Evolutionary conservation across 495 filamentous ascomycete genomes (phyloP), one percentile per base, ranked within the genome.

Genomic region (Xylaria cubensis): DNA sequence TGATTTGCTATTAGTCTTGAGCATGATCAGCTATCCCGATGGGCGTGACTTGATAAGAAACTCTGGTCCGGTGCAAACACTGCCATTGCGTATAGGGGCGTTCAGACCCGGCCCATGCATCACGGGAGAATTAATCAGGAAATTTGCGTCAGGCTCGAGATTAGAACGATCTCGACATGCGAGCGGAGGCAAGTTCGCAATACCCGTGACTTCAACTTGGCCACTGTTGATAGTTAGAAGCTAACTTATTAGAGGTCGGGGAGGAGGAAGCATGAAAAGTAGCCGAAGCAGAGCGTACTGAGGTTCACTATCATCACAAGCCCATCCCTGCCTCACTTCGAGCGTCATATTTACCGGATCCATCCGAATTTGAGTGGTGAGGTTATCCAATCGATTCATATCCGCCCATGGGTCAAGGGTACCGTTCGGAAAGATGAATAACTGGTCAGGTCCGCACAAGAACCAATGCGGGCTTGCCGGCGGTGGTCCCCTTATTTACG

Each of bases 81-180:
- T 66, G 44, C 64, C 64, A 36, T 66, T 66, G 10, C 21, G 29
- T 29, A 66, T 0, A 19, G 5, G 64, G 0, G 44, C 64, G 5
- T 26, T 26, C 0, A 29, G 44, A 6, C 64, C 64, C 6, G 21
- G 19, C 4, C 64, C 64, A 42, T 66, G 64, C 64, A 66, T 66
- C 0, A 66, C 64, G 44, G 64, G 64, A 0, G 64, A 66, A 24
- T 66, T 66, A 24, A 66, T 66, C 12, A 66, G 64, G 32, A 66
- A 66, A 17, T 51, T 66, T 24, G 64, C 64, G 19, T 66, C 64
- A 29, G 64, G 19, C 17, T 66, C 64, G 32, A 66, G 64, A 51
- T 34, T 39, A 15, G 64, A 0, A 3, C 64, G 64, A n/a, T 0
- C 42, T 9, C 44, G 42, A 51, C 64, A 66, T 17, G 64, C 3